Percentiles rank a stretch among this genome's conserved stretches.
These are phyloP conservation scores for Pichia nanzhaoensis DNA, from an alignment of 805 yeast species.

Conservation along the genomic window DNA sequence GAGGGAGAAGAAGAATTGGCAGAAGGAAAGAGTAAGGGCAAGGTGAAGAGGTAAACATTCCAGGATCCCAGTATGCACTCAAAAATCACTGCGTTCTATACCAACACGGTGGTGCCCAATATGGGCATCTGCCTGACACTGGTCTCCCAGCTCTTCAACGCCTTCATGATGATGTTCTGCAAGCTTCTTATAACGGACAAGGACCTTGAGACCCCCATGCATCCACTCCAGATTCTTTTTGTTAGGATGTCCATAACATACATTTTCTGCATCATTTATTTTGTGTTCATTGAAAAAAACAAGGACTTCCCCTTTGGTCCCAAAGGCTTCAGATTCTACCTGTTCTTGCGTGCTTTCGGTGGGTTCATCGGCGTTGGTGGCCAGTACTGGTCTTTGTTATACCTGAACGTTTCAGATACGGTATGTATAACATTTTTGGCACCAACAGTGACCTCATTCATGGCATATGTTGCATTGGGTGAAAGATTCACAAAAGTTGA, in stretches of 20 bases:
- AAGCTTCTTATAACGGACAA: conserved; percentile 65
- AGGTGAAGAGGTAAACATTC: too few relatives aligned
- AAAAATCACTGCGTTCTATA: neutral
- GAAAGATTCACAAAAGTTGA: conserved; percentile 65
- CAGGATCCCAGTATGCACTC: neutral
- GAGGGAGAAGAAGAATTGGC: too few relatives aligned
- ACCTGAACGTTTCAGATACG: conserved; percentile 73
- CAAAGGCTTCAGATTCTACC: conserved; percentile 6
- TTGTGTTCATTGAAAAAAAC: conserved; percentile 39
- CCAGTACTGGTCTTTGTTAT: conserved; percentile 65
- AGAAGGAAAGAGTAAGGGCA: too few relatives aligned
- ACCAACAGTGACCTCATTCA: conserved; percentile 69
- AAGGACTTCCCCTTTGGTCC: conserved; percentile 44
- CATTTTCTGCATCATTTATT: conserved; percentile 45
- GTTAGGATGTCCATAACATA: conserved; percentile 73
- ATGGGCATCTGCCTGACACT: conserved; percentile 54
- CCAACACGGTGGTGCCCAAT: conserved; percentile 24
- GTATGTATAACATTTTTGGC: conserved; percentile 71
- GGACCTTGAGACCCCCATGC: conserved; percentile 52
- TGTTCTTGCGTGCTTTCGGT: conserved; percentile 48
- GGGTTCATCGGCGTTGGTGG: conserved; percentile 83
- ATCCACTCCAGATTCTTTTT: conserved; percentile 73
- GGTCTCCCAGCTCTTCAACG: conserved; percentile 64
- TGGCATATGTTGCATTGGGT: conserved; percentile 60
- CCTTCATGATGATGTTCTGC: conserved; percentile 70